These are phyloP conservation scores for Cordyceps pruinosa DNA, from an alignment of 2,329 filamentous ascomycete species.

Conservation along the genomic window DNA sequence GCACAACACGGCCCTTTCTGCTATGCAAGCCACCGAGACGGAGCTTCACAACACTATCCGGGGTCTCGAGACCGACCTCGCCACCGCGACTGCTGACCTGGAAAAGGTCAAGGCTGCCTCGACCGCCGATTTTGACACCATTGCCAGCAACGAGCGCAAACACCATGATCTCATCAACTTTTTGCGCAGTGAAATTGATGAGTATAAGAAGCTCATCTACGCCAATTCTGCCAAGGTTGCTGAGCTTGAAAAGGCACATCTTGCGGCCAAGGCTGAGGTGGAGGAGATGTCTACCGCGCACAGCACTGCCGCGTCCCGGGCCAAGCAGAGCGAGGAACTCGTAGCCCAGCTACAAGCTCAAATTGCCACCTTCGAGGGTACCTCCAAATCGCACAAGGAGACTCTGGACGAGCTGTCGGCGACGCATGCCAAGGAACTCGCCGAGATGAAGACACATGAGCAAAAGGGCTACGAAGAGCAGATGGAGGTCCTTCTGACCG, in stretches of 20 bases:
- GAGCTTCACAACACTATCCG: conserved; percentile 65
- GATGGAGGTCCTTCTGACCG: conserved; percentile 50
- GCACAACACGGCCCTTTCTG: conserved; percentile 63
- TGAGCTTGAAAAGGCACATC: conserved; percentile 66
- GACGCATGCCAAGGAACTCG: conserved; percentile 44
- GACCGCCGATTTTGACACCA: conserved; percentile 34
- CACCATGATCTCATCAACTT: conserved; percentile 54
- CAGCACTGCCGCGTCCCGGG: conserved; percentile 41
- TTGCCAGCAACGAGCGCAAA: conserved; percentile 41
- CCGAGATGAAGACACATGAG: conserved; percentile 40
- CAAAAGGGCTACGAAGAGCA: conserved; percentile 52
- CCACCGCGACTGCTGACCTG: conserved; percentile 46
- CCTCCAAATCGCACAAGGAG: conserved; percentile 48
- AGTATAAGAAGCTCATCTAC: conserved; percentile 69
- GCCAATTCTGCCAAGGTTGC: conserved; percentile 62
- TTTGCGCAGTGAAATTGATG: conserved; percentile 69
- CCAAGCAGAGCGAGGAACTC: conserved; percentile 39
- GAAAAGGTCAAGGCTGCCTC: conserved; percentile 35
- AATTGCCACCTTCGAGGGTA: conserved; percentile 52
- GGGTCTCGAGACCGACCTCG: conserved; percentile 59
- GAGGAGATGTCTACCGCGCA: conserved; percentile 58
- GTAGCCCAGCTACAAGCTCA: conserved; percentile 50
- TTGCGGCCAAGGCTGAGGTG: conserved; percentile 58
- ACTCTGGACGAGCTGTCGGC: conserved; percentile 42
- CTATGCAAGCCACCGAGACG: conserved; percentile 65